Conservation (phyloP, 2,329 filamentous ascomycete species). For the Epichloe bromicola region DNA sequence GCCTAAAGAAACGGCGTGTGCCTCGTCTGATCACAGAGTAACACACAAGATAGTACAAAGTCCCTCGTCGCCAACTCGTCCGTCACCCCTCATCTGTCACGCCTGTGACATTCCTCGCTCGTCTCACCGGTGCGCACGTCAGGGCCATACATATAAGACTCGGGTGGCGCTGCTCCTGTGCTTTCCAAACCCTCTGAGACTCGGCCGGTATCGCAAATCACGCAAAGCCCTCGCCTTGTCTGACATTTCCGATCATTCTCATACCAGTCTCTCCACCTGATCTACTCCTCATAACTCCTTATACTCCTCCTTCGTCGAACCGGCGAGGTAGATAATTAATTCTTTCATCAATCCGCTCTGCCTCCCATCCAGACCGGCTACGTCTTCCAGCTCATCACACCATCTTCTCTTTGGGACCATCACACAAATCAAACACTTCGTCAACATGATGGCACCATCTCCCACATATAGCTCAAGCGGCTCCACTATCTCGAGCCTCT, state of each 20-base stretch:
- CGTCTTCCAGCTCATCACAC: not conserved
- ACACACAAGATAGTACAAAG: not conserved
- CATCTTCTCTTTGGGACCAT: not conserved
- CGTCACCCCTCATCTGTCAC: conserved; percentile 7
- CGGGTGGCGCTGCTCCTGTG: not conserved
- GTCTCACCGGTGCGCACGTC: conserved; percentile 1
- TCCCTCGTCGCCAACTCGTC: conserved; percentile 4
- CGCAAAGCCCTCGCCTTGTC: conserved; percentile 3
- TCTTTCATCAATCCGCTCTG: not conserved
- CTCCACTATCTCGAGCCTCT: conserved; percentile 10
- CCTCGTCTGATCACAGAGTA: conserved; percentile 1
- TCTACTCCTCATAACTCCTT: not conserved
- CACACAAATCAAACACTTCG: not conserved
- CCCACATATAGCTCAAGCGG: conserved; percentile 15
- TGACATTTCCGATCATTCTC: conserved; percentile 3
- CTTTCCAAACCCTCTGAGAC: conserved; percentile 6
- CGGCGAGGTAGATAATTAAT: not conserved
- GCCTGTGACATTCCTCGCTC: conserved; percentile 6
- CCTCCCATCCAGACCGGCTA: not conserved
- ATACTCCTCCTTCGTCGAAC: not conserved
- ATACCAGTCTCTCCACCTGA: conserved; percentile 3
- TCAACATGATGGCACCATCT: conserved; percentile 11
- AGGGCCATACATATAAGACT: conserved; percentile 8
- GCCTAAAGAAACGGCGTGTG: not conserved
- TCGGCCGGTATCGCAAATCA: conserved; percentile 2